These are phyloP conservation scores for Leishmania major DNA, from an alignment of 208 protist species.

Conservation along the genomic window DNA sequence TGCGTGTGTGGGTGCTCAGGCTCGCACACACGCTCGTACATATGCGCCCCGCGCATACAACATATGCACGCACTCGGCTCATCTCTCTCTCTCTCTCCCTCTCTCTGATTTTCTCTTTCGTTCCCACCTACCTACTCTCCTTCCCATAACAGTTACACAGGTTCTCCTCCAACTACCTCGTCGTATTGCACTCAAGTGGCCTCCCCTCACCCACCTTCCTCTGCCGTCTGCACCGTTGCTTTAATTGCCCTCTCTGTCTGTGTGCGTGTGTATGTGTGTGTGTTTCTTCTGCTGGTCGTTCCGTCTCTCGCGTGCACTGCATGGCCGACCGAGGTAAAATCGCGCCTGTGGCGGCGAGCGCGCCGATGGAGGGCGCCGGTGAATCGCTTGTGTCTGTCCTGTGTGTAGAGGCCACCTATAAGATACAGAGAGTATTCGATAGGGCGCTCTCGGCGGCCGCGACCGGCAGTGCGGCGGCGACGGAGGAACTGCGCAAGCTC, in stretches of 20 bases:
- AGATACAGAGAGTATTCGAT: slow-evolving; percentile 16
- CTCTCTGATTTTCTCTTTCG: background rate
- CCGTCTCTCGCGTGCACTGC: background rate
- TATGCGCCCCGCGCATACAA: background rate
- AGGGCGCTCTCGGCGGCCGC: background rate
- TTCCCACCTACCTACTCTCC: background rate
- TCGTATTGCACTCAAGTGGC: background rate
- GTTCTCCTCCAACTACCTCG: background rate
- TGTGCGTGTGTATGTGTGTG: background rate
- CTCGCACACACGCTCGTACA: background rate
- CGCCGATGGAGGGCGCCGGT: background rate
- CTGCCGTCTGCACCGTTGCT: background rate
- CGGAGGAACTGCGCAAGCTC: slow-evolving; percentile 14
- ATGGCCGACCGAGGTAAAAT: slow-evolving; percentile 17
- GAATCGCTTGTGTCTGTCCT: slow-evolving; percentile 18
- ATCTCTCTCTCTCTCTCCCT: slow-evolving; percentile 7
- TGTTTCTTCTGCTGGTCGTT: background rate
- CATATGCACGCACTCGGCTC: background rate
- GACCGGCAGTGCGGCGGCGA: slow-evolving; percentile 1
- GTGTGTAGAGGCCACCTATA: slow-evolving; percentile 21
- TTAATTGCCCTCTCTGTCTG: background rate
- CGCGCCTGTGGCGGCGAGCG: slow-evolving; percentile 22
- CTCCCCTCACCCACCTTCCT: background rate
- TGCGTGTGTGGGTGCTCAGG: background rate
- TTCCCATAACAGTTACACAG: background rate